A percentile compares a stretch with the other conserved stretches of the same genome.
phyloP scores from a whole-genome alignment of 83 land plant species.

The Thuja plicata region DNA sequence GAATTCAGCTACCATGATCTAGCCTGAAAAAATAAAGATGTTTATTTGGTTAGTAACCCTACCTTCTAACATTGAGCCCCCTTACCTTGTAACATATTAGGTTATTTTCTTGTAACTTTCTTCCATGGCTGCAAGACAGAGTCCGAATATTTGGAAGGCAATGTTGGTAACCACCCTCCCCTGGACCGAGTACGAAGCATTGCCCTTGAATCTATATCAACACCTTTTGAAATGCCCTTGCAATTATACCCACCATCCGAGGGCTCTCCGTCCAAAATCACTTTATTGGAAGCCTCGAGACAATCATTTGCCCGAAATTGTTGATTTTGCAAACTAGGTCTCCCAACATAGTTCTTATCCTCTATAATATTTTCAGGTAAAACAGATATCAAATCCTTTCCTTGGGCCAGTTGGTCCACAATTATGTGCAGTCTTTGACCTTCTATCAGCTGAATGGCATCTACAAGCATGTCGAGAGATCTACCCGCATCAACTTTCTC shows the following conservation, averaged over 20 bases:
- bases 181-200: background rate
- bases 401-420: background rate
- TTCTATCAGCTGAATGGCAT: constrained; percentile 4
- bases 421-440: background rate
- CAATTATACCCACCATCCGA: background rate
- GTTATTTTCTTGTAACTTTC: background rate
- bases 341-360: background rate
- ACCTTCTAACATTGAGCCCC: background rate
- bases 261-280: background rate
- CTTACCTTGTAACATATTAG: background rate
- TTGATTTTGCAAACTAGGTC: background rate
- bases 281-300: background rate
- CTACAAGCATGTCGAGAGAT: constrained; percentile 1
- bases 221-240: background rate
- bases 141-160: background rate
- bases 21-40: background rate
- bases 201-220: background rate
- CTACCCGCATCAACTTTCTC: background rate
- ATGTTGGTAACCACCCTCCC: background rate
- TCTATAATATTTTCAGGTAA: background rate
- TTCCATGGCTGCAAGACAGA: constrained; percentile 12
- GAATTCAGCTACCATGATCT: background rate
- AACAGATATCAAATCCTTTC: background rate
- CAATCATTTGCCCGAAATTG: background rate
- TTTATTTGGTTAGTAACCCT: background rate